Percentiles rank a stretch among this genome's conserved stretches.
phyloP scores from a whole-genome alignment of 2,329 filamentous ascomycete genomes.

The Paecilomyces variotii region DNA sequence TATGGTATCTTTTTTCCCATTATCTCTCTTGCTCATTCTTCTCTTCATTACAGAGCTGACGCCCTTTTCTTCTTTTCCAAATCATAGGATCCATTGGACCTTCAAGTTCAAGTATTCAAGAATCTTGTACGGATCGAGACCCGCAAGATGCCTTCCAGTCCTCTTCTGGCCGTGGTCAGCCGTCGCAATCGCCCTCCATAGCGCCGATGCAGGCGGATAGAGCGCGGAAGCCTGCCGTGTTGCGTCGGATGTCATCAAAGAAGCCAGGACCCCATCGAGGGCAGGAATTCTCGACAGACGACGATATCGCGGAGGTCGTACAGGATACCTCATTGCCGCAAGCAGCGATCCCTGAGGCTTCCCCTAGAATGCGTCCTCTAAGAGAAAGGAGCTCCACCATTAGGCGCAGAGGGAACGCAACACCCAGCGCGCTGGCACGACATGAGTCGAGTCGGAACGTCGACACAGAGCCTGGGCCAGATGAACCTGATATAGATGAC shows the following conservation, averaged over 20 bases:
- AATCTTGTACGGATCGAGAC: constrained; percentile 11
- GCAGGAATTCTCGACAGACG: constrained; percentile 83
- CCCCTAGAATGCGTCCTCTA: constrained; percentile 26
- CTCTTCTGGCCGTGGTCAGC: constrained; percentile 21
- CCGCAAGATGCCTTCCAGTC: constrained; percentile 24
- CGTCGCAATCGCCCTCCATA: constrained; percentile 39
- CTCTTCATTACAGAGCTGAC: background rate
- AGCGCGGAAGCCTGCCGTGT: constrained; percentile 64
- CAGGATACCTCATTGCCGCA: constrained; percentile 49
- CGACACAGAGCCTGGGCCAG: constrained; percentile 28
- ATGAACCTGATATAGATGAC: constrained; percentile 18
- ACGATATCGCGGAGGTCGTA: constrained; percentile 73
- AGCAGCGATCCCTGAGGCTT: constrained; percentile 19
- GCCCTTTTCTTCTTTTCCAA: too few relatives aligned
- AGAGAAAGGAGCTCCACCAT: constrained; percentile 32
- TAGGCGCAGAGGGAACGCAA: constrained; percentile 28
- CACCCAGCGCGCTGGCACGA: constrained; percentile 23
- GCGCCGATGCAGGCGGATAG: constrained; percentile 28
- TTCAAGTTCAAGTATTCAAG: constrained; percentile 9
- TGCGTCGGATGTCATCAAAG: constrained; percentile 67
- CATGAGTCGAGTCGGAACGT: constrained; percentile 31
- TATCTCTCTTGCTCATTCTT: background rate
- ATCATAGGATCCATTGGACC: constrained; percentile 3
- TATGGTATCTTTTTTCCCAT: background rate
- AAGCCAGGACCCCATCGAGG: constrained; percentile 66